phyloP scores from a whole-genome alignment of 2,329 filamentous ascomycete genomes.

The Alternaria incomplexa region DNA sequence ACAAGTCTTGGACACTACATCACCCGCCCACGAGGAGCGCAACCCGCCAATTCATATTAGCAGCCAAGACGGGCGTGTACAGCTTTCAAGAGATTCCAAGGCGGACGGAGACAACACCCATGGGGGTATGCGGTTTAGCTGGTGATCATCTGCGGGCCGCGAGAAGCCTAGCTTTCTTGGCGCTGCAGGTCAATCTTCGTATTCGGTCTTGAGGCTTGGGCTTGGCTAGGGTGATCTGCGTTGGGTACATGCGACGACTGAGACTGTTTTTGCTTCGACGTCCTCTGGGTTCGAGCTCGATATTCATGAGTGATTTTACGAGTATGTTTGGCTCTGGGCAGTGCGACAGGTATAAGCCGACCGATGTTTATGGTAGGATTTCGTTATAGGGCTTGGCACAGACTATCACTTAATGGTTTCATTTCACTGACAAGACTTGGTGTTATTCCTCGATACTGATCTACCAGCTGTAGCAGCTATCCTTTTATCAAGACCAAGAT shows the following conservation, averaged over 20 bases:
- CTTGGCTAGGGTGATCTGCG: not conserved
- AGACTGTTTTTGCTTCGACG: not conserved
- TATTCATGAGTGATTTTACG: not conserved
- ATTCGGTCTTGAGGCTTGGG: not conserved
- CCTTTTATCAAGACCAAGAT: not conserved
- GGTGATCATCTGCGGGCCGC: not conserved
- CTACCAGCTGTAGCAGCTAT: not conserved
- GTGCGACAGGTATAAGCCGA: not conserved
- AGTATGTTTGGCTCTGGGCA: not conserved
- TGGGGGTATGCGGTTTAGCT: not conserved
- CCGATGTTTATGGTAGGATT: not conserved
- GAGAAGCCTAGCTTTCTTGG: not conserved
- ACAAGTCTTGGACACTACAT: not conserved
- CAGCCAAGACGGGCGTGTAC: not conserved
- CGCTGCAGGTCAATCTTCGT: conserved; percentile 2
- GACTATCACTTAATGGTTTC: not conserved
- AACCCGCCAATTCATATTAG: not conserved
- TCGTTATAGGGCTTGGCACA: not conserved
- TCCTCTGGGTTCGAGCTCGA: not conserved
- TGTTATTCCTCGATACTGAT: not conserved
- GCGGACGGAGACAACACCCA: not conserved
- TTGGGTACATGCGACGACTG: not conserved
- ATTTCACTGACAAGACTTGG: not conserved
- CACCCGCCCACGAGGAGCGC: not conserved
- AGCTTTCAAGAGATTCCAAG: not conserved